Conservation (phyloP, 2,329 filamentous ascomycete species). For the Aspergillus aculeatinus region DNA sequence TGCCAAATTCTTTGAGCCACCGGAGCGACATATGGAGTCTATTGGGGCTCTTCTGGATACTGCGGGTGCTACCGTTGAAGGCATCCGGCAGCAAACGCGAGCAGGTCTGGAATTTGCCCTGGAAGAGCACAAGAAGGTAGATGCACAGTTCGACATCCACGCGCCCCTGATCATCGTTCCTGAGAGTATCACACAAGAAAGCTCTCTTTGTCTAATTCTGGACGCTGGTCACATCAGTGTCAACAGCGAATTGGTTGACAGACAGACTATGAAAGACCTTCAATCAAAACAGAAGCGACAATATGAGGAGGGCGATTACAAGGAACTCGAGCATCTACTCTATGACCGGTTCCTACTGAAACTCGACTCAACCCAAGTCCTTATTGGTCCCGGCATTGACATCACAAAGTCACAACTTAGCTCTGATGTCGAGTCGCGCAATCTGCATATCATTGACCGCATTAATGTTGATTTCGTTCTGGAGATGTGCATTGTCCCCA, state of each 20-base stretch:
- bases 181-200: constrained; percentile 79
- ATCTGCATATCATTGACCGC: constrained; percentile 86
- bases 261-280: constrained; percentile 83
- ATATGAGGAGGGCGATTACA: constrained; percentile 86
- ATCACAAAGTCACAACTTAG: constrained; percentile 81
- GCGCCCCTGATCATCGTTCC: constrained; percentile 95
- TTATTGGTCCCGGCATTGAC: constrained; percentile 91
- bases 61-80: constrained; percentile 92
- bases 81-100: constrained; percentile 89
- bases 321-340: constrained; percentile 85
- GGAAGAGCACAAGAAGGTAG: constrained; percentile 96
- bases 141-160: constrained; percentile 91
- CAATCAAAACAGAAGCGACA: constrained; percentile 85
- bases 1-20: constrained; percentile 92
- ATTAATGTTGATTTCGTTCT: constrained; percentile 97
- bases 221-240: constrained; percentile 96
- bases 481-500: constrained; percentile 96
- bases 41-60: constrained; percentile 94
- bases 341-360: constrained; percentile 97
- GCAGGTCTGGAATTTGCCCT: constrained; percentile 94
- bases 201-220: constrained; percentile 84
- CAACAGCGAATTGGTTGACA: constrained; percentile 89
- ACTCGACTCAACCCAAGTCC: constrained; percentile 87
- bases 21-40: constrained; percentile 96
- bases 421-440: constrained; percentile 64